These are phyloP conservation scores for Pulicaria dysenterica DNA, from an alignment of 129 eudicot genomes.

Conservation along the genomic window DNA sequence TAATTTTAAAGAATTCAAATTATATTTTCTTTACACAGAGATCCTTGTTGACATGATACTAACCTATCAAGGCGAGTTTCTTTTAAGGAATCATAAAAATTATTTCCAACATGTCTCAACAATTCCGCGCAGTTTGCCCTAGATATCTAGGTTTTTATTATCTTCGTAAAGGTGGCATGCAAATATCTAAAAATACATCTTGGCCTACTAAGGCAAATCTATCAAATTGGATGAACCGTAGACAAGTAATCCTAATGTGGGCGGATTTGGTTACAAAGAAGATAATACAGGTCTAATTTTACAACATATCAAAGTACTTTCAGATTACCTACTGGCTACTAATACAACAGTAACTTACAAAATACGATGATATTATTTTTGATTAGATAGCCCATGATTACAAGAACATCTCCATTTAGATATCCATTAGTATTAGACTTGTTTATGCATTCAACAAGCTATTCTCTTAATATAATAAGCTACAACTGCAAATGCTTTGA, in stretches of 20 bases:
- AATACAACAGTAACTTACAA: neutral
- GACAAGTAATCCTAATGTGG: too few species aligned
- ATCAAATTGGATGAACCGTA: too few species aligned
- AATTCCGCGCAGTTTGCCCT: slow-evolving; percentile 9
- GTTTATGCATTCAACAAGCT: slow-evolving; percentile 10
- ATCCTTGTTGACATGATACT: neutral
- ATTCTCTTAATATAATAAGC: neutral
- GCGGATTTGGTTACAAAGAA: neutral
- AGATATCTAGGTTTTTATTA: neutral
- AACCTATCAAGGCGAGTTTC: neutral
- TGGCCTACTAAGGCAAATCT: too few species aligned
- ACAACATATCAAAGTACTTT: slow-evolving; percentile 1
- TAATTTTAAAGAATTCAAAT: neutral
- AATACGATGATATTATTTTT: neutral
- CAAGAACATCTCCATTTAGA: neutral
- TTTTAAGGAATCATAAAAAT: neutral
- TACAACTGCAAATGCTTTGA: slow-evolving; percentile 9
- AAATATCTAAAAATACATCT: neutral
- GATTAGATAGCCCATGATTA: neutral
- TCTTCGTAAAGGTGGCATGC: neutral
- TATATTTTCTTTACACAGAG: neutral
- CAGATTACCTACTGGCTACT: neutral
- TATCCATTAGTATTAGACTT: neutral
- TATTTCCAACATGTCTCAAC: neutral
- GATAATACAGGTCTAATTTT: neutral